Conservation (phyloP, 495 filamentous ascomycete genomes). For the Penicillium cosmopolitanum region DNA sequence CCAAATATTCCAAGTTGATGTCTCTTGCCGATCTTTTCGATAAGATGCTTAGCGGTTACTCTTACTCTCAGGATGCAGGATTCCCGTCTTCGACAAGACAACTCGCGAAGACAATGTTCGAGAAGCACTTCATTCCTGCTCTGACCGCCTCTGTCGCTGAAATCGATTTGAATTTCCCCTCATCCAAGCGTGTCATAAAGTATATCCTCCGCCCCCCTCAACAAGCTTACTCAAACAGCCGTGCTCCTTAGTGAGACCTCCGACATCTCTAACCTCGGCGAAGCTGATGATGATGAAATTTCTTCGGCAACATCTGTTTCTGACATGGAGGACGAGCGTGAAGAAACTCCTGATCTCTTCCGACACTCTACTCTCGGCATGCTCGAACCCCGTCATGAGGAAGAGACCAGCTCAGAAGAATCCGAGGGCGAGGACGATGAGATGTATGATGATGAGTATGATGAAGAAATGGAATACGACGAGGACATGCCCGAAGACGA, state of each 20-base stretch:
- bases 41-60: slow-evolving; percentile 82
- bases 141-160: slow-evolving; percentile 93
- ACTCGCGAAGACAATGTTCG: slow-evolving; percentile 93
- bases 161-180: slow-evolving; percentile 92
- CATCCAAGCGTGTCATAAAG: slow-evolving; percentile 91
- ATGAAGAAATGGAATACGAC: slow-evolving; percentile 88
- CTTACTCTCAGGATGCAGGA: slow-evolving; percentile 55
- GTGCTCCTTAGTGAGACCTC: slow-evolving; percentile 77
- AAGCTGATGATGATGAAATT: slow-evolving; percentile 84
- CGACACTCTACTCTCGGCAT: slow-evolving; percentile 95
- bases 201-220: slow-evolving; percentile 91
- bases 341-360: slow-evolving; percentile 97
- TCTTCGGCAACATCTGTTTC: slow-evolving; percentile 88
- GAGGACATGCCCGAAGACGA: slow-evolving; percentile 77
- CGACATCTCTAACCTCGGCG: slow-evolving; percentile 69
- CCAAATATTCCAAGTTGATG: slow-evolving; percentile 84
- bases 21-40: slow-evolving; percentile 89
- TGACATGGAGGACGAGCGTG: slow-evolving; percentile 82
- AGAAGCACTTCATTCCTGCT: slow-evolving; percentile 89
- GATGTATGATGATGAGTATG: slow-evolving; percentile 84
- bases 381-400: slow-evolving; percentile 82
- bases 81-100: slow-evolving; percentile 62
- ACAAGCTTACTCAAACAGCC: slow-evolving; percentile 84
- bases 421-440: slow-evolving; percentile 79
- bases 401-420: slow-evolving; percentile 66